Base-by-base conservation (phyloP, 768 basidiomycete species). In the Leccinum subtestaceum region DNA sequence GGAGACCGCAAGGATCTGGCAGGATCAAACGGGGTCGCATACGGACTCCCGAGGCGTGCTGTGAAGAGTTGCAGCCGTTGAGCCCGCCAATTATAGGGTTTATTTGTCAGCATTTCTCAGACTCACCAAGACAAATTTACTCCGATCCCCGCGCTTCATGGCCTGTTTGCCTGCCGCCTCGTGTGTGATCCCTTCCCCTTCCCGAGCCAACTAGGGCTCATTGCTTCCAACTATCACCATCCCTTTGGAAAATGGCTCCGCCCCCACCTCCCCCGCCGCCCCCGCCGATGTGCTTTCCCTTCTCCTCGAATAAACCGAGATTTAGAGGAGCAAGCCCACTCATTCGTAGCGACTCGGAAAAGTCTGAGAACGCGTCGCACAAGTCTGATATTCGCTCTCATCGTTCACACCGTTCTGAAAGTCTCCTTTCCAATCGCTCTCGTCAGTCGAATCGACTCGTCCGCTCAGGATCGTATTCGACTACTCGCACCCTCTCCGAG, bases 231-330 rank as follows among this genome's bases (percentile, higher is more conserved):
- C 67, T 57, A 46, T 57, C 65, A 59, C 52, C 61, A 31, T 25
- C 54, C 57, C 31, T 47, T 57, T 73, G 76, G 67, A 73, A 69
- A 70, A 82, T 81, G 80, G 66, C 81, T 52, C 81, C 82, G 29
- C 77, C 75, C 1, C 76, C 76, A 0, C 83, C 83, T 0, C 82
- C 83, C 0, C 81, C 75, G 0, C 79, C 52, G 0, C 71, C 80
- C 0, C 83, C 84, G 7, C 83, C 84, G 15, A 78, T 85, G 59
- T 87, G 85, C 62, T 78, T 87, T 31, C 86, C 85, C 3, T 87
- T 85, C 71, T 67, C 57, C 23, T 72, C 65, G 0, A 74, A 65
- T 58, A 70, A 55, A 25, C 5, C 71, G 2, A 73, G 57, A 31
- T 64, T 64, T 56, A 67, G 66, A 49, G 63, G 70, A 56, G 64